Percentiles rank a stretch among this genome's conserved stretches.
Evolutionary conservation across 73 alveolate species (phyloP).

Genomic region (Paramecium pentaurelia): DNA sequence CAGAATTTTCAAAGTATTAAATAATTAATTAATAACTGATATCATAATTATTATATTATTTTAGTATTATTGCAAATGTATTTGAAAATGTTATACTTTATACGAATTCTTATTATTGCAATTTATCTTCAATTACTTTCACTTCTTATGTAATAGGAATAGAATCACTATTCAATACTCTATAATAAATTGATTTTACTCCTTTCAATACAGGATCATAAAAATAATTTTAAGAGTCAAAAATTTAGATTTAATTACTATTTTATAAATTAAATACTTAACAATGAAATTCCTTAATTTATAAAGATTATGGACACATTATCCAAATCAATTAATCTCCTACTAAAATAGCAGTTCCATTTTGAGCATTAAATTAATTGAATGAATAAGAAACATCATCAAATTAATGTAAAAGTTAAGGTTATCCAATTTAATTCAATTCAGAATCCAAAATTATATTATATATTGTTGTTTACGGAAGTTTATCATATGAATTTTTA

Average conservation of each 20-base stretch:
- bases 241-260: neutral
- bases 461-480: neutral
- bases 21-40: neutral
- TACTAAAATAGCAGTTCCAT: neutral
- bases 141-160: neutral
- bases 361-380: too few species aligned
- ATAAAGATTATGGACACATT: neutral
- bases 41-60: neutral
- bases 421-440: neutral
- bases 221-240: neutral
- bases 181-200: neutral
- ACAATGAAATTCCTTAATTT: neutral
- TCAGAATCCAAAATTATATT: neutral
- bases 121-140: neutral
- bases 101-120: neutral
- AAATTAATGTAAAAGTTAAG: neutral
- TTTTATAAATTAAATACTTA: neutral
- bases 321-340: neutral
- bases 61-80: neutral
- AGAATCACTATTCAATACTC: neutral
- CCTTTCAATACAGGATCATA: neutral
- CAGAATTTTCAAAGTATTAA: neutral
- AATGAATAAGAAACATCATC: too few species aligned
- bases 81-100: neutral
- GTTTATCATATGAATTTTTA: neutral